Conservation (phyloP, 2,329 filamentous ascomycete species). For the Clathrospora elynae region DNA sequence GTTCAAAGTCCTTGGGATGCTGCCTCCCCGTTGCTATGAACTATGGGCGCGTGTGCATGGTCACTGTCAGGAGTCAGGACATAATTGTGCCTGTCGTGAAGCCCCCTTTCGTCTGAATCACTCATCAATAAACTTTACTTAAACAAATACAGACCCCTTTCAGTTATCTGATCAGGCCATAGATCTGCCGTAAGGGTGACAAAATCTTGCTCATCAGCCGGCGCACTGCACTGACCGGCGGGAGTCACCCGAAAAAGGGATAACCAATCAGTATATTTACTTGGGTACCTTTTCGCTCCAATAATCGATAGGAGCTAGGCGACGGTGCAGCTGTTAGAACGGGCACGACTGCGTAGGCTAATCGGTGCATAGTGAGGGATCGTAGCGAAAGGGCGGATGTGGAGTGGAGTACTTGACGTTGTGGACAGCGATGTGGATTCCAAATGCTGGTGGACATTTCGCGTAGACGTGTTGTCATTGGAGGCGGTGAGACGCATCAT, state of each 20-base stretch:
- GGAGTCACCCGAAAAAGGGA: constrained; percentile 9
- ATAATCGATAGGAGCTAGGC: constrained; percentile 7
- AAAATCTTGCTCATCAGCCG: constrained; percentile 3
- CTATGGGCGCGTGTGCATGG: too few species aligned
- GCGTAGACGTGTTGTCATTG: constrained; percentile 6
- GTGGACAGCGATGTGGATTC: too few species aligned
- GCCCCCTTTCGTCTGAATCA: too few species aligned
- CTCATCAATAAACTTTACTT: too few species aligned
- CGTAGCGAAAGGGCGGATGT: constrained; percentile 12
- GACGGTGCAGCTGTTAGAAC: constrained; percentile 19
- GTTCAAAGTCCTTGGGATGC: too few species aligned
- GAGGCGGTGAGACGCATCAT: constrained; percentile 1
- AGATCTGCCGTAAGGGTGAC: too few species aligned
- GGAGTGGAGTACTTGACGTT: constrained; percentile 5
- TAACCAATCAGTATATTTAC: constrained; percentile 10
- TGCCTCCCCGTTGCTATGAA: too few species aligned
- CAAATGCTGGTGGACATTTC: constrained; percentile 9
- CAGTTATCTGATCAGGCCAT: too few species aligned
- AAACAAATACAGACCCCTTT: too few species aligned
- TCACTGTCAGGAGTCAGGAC: too few species aligned
- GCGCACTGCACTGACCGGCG: too few species aligned
- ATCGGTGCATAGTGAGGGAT: constrained; percentile 17
- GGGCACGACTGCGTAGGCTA: constrained; percentile 10
- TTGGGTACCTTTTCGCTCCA: constrained; percentile 2
- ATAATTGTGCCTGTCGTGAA: too few species aligned